These are phyloP conservation scores for Comarum palustre DNA, from an alignment of 306 rosid species.

Conservation along the genomic window DNA sequence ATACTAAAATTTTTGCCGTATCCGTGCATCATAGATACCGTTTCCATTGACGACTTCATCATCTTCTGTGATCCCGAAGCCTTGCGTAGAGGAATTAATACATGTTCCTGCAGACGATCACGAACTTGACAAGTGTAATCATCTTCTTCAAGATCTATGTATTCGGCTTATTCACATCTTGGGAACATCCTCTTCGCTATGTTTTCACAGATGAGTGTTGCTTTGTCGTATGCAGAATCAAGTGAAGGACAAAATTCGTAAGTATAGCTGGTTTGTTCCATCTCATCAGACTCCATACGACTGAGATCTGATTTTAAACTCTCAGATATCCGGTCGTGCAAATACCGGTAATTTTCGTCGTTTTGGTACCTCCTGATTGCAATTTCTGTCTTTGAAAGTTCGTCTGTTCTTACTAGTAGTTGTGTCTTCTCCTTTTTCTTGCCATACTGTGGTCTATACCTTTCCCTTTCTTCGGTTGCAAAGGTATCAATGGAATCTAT, in stretches of 20 bases:
- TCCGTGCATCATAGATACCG: too few species aligned
- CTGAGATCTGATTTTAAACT: background rate
- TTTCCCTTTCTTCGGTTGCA: too few species aligned
- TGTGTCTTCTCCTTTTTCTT: too few species aligned
- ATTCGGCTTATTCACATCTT: background rate
- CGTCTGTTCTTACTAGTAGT: too few species aligned
- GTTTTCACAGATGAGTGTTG: background rate
- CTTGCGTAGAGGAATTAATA: background rate
- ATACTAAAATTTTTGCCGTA: too few species aligned
- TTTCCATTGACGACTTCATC: too few species aligned
- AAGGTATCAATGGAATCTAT: background rate
- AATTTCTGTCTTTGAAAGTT: background rate
- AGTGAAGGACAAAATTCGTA: background rate
- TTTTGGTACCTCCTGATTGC: background rate
- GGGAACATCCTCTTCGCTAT: background rate
- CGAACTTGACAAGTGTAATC: background rate
- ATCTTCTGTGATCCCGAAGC: too few species aligned
- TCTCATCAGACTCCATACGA: background rate
- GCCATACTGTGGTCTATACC: too few species aligned
- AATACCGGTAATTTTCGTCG: background rate
- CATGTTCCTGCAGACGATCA: slow-evolving; percentile 6
- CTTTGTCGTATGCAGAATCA: background rate
- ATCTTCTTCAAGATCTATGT: slow-evolving; percentile 1
- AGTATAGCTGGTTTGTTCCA: background rate
- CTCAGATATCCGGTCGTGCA: background rate